phyloP scores from a whole-genome alignment of 495 filamentous ascomycete genomes.

The Penicillium angulare region DNA sequence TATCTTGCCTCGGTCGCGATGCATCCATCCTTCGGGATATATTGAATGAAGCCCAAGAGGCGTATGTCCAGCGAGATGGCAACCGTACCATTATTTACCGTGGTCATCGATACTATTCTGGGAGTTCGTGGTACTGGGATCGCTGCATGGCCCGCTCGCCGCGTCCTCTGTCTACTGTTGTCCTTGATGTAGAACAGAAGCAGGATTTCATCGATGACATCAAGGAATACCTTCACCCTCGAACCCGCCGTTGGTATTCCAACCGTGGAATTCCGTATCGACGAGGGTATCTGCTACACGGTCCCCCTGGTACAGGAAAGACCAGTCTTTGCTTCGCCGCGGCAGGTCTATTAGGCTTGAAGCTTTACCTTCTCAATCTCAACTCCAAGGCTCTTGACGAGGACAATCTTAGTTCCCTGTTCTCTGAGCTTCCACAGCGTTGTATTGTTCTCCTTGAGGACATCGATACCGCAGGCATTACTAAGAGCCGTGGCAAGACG shows the following conservation, averaged over 20 bases:
- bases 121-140: slow-evolving; percentile 54
- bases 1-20: slow-evolving; percentile 66
- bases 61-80: slow-evolving; percentile 58
- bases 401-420: slow-evolving; percentile 66
- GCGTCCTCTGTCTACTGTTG: slow-evolving; percentile 78
- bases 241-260: slow-evolving; percentile 74
- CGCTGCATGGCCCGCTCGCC: slow-evolving; percentile 68
- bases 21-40: slow-evolving; percentile 64
- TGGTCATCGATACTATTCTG: slow-evolving; percentile 30
- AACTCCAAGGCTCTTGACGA: slow-evolving; percentile 51
- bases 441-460: slow-evolving; percentile 53
- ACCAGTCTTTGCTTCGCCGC: slow-evolving; percentile 51
- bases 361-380: slow-evolving; percentile 47
- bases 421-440: slow-evolving; percentile 52
- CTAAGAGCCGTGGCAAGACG: slow-evolving; percentile 41
- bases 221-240: slow-evolving; percentile 80
- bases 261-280: slow-evolving; percentile 59
- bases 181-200: slow-evolving; percentile 75
- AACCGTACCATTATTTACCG: slow-evolving; percentile 67
- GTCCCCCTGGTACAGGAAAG: slow-evolving; percentile 51
- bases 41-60: slow-evolving; percentile 59
- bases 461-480: slow-evolving; percentile 54
- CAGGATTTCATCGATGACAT: slow-evolving; percentile 71
- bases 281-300: slow-evolving; percentile 47
- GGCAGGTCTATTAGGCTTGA: slow-evolving; percentile 41